Evolutionary conservation across 2,329 filamentous ascomycete species (phyloP).

Genomic region (Nemania sp.): DNA sequence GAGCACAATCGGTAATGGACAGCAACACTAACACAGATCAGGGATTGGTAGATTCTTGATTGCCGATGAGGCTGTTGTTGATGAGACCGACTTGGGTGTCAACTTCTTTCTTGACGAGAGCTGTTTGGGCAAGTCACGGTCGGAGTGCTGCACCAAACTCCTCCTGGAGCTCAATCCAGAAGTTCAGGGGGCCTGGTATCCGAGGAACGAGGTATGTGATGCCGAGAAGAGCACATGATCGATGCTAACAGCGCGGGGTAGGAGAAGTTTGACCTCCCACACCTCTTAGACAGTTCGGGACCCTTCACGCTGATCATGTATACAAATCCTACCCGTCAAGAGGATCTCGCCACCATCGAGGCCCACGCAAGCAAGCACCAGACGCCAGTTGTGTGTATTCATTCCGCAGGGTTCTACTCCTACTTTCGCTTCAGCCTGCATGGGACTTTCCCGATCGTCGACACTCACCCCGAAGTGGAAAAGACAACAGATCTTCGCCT

Average conservation of each 20-base stretch:
- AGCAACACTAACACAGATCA: conserved; percentile 50
- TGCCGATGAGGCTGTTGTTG: conserved; percentile 81
- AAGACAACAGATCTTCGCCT: conserved; percentile 87
- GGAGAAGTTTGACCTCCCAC: conserved; percentile 54
- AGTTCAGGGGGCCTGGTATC: conserved; percentile 80
- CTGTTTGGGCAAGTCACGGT: conserved; percentile 80
- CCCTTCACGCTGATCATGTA: conserved; percentile 68
- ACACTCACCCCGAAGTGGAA: conserved; percentile 92
- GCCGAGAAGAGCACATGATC: conserved; percentile 6
- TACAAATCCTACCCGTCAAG: conserved; percentile 61
- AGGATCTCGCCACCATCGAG: conserved; percentile 60
- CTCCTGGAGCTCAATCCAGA: conserved; percentile 93
- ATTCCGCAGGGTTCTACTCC: conserved; percentile 92
- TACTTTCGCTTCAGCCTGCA: conserved; percentile 85
- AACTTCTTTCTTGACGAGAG: conserved; percentile 95
- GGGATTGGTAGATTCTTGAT: conserved; percentile 93
- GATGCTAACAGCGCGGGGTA: conserved; percentile 40
- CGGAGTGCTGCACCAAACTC: conserved; percentile 80
- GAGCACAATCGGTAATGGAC: not conserved
- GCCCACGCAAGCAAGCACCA: conserved; percentile 65
- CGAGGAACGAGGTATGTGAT: conserved; percentile 58
- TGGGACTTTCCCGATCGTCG: conserved; percentile 88
- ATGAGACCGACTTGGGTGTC: conserved; percentile 85
- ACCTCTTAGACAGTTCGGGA: conserved; percentile 56
- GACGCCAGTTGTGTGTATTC: conserved; percentile 83